phyloP scores from a whole-genome alignment of 2,329 filamentous ascomycete genomes.

The Alternaria dauci region DNA sequence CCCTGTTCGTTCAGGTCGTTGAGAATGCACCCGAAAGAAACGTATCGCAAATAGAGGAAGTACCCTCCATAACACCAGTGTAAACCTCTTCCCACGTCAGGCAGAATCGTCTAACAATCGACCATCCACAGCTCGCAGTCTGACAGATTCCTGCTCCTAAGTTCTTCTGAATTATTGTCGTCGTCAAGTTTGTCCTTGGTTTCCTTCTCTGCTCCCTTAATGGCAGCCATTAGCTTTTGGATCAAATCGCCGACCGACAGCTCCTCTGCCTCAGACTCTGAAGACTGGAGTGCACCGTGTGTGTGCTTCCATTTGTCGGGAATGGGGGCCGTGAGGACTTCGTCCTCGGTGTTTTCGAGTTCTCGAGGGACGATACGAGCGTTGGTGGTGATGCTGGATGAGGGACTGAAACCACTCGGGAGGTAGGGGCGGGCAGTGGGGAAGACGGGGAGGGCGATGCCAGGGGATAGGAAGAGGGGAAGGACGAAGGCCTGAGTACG shows the following conservation, averaged over 20 bases:
- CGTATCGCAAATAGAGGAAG: too few species aligned
- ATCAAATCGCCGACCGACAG: too few species aligned
- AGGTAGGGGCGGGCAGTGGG: not conserved
- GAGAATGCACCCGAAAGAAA: too few species aligned
- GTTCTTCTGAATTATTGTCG: not conserved
- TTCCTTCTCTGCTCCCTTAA: not conserved
- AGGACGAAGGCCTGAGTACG: not conserved
- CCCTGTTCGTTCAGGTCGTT: too few species aligned
- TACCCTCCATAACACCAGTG: not conserved
- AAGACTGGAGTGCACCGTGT: not conserved
- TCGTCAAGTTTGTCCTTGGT: too few species aligned
- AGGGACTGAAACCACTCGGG: not conserved
- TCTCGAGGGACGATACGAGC: not conserved
- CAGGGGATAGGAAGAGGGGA: not conserved
- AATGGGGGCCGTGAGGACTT: not conserved
- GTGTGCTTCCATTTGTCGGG: conserved; percentile 1
- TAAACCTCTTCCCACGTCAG: not conserved
- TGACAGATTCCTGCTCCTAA: too few species aligned
- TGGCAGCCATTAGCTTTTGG: too few species aligned
- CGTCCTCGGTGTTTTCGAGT: not conserved
- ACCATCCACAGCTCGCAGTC: not conserved
- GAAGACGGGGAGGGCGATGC: not conserved
- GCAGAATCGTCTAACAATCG: not conserved
- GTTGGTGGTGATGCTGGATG: not conserved
- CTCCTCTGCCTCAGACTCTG: not conserved